Evolutionary conservation across 192 early-diverging fungal genomes (phyloP).

Genomic region (Thoreauomyces humboldtii): DNA sequence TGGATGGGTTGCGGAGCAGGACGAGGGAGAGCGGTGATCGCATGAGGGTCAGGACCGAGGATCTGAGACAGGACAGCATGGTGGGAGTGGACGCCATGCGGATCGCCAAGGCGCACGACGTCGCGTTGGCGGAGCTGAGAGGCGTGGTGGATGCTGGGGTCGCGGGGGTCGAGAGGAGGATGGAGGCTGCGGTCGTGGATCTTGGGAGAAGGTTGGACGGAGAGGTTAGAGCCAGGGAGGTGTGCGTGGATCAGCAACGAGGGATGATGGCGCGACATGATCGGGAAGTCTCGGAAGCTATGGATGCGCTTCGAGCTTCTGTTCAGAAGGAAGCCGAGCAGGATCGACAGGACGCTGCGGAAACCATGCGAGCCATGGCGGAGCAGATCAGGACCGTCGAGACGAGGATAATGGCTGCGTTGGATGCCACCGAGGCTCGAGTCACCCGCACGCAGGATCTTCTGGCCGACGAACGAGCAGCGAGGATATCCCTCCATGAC

Average conservation of each 20-base stretch:
- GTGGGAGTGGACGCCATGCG: conserved; percentile 36
- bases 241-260: conserved; percentile 30
- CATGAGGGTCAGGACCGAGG: conserved; percentile 24
- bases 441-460: not conserved
- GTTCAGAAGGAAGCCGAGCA: conserved; percentile 21
- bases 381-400: conserved; percentile 32
- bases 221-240: conserved; percentile 35
- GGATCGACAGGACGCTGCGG: conserved; percentile 35
- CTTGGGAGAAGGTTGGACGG: conserved; percentile 27
- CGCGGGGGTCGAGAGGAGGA: conserved; percentile 15
- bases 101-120: conserved; percentile 39
- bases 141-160: conserved; percentile 15
- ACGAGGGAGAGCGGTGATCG: conserved; percentile 30
- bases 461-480: not conserved
- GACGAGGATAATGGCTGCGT: not conserved
- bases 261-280: conserved; percentile 17
- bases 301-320: conserved; percentile 17
- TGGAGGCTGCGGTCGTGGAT: conserved; percentile 32
- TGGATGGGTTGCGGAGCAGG: conserved; percentile 27
- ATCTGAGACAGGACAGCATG: conserved; percentile 30
- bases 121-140: conserved; percentile 27
- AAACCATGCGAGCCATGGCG: not conserved
- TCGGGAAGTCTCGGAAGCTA: conserved; percentile 26
- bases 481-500: not conserved
- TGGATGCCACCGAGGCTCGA: no score